Evolutionary conservation across 495 filamentous ascomycete species (phyloP).

Genomic region (Penicillium longicatenatum): DNA sequence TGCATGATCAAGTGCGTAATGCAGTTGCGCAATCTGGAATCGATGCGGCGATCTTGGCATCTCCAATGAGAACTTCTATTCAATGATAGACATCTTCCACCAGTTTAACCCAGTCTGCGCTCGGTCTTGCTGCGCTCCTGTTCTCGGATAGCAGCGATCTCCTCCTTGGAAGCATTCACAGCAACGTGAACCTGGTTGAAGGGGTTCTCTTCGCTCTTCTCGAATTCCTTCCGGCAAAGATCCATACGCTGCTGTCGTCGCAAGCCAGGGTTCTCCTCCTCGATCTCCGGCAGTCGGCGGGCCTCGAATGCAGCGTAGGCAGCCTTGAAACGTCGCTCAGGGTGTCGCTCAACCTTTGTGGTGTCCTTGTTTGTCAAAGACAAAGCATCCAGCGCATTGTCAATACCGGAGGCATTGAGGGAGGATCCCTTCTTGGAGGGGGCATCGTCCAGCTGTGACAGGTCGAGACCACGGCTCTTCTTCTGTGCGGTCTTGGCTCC

Average conservation of each 20-base stretch:
- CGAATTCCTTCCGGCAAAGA: slow-evolving; percentile 82
- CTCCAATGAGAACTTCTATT: not conserved
- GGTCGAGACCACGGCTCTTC: slow-evolving; percentile 67
- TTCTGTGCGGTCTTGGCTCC: slow-evolving; percentile 64
- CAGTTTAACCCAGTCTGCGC: slow-evolving; percentile 50
- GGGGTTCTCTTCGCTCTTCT: slow-evolving; percentile 89
- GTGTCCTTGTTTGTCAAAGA: slow-evolving; percentile 56
- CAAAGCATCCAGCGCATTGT: slow-evolving; percentile 86
- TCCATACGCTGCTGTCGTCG: slow-evolving; percentile 79
- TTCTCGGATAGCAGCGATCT: slow-evolving; percentile 65
- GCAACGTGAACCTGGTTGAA: slow-evolving; percentile 77
- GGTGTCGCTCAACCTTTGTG: slow-evolving; percentile 79
- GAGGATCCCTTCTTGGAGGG: slow-evolving; percentile 47
- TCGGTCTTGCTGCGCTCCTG: slow-evolving; percentile 76
- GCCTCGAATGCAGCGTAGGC: slow-evolving; percentile 88
- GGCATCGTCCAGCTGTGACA: slow-evolving; percentile 66
- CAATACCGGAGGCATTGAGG: slow-evolving; percentile 82
- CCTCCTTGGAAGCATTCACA: slow-evolving; percentile 78
- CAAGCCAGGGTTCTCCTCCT: slow-evolving; percentile 75
- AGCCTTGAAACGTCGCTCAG: slow-evolving; percentile 81
- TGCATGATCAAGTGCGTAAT: not conserved
- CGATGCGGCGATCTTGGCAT: not conserved
- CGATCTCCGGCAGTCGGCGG: slow-evolving; percentile 80
- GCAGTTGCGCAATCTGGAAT: not conserved
- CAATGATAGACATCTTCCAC: not conserved